These are phyloP conservation scores for Salmacisia buchloeana DNA, from an alignment of 1,284 basidiomycete species.

Conservation along the genomic window DNA sequence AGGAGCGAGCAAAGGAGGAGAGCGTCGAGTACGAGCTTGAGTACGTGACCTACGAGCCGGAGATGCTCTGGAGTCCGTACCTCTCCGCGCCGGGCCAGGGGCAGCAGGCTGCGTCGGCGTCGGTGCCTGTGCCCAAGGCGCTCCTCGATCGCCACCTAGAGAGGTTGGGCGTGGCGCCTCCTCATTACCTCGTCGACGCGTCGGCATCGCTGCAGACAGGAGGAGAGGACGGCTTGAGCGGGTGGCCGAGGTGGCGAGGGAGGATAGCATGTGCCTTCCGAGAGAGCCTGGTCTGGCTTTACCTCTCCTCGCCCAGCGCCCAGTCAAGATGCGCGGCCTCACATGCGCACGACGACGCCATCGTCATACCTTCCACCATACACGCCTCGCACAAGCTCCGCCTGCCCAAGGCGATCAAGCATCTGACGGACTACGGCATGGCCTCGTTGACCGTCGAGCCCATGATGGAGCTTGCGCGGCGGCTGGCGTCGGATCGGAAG, in stretches of 20 bases:
- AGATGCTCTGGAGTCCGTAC: slow-evolving; percentile 38
- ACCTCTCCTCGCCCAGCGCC: background rate
- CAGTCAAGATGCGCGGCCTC: background rate
- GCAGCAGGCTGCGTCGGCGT: background rate
- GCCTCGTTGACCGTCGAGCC: slow-evolving; percentile 71
- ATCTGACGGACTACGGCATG: slow-evolving; percentile 66
- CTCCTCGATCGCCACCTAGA: slow-evolving; percentile 61
- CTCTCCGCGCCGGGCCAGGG: background rate
- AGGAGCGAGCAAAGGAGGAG: slow-evolving; percentile 1
- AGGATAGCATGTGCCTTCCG: background rate
- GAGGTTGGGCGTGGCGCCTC: slow-evolving; percentile 7
- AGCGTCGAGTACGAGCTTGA: slow-evolving; percentile 34
- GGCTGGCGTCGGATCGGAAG: slow-evolving; percentile 61
- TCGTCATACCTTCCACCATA: background rate
- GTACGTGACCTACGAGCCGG: slow-evolving; percentile 40
- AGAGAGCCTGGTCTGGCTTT: background rate
- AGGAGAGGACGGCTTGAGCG: background rate
- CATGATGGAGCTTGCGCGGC: slow-evolving; percentile 67
- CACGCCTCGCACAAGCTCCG: slow-evolving; percentile 9
- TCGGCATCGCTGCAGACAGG: background rate
- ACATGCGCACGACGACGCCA: background rate
- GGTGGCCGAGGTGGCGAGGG: background rate
- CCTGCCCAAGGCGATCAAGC: slow-evolving; percentile 50
- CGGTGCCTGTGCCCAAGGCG: slow-evolving; percentile 58
- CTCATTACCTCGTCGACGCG: slow-evolving; percentile 51